Evolutionary conservation across 2,329 filamentous ascomycete genomes (phyloP).

Genomic region (Penicillium paneum): DNA sequence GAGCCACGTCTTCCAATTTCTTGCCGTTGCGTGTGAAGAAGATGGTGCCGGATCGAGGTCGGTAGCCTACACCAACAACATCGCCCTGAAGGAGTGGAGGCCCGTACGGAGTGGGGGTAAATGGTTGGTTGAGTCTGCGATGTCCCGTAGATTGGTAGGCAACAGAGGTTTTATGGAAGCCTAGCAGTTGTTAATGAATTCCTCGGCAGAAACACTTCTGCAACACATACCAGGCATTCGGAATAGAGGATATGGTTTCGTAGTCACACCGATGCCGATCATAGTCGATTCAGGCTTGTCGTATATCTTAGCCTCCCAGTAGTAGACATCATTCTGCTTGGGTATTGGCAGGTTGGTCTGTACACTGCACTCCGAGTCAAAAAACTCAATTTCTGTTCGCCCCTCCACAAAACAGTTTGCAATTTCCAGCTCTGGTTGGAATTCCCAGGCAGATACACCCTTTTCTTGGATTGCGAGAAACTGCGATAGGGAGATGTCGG

Average conservation of each 20-base stretch:
- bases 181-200: conserved; percentile 45
- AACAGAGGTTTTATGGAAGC: conserved; percentile 87
- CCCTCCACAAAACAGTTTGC: conserved; percentile 98
- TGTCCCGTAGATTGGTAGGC: conserved; percentile 86
- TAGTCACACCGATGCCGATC: conserved; percentile 89
- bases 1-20: conserved; percentile 88
- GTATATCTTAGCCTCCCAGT: conserved; percentile 98
- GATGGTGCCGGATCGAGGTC: conserved; percentile 86
- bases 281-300: conserved; percentile 89
- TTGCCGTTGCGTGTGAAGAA: conserved; percentile 99
- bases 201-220: background rate
- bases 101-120: conserved; percentile 73
- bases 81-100: conserved; percentile 87
- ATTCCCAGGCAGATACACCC: conserved; percentile 99
- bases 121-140: conserved; percentile 90
- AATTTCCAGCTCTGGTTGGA: conserved; percentile 97
- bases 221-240: conserved; percentile 73
- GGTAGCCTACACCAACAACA: conserved; percentile 91
- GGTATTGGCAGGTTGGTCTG: conserved; percentile 95
- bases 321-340: conserved; percentile 99
- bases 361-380: conserved; percentile 95
- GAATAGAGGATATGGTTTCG: conserved; percentile 95
- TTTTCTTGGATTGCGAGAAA: conserved; percentile 99
- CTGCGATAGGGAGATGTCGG: conserved; percentile 95
- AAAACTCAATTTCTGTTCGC: conserved; percentile 97